phyloP scores from a whole-genome alignment of 2,329 filamentous ascomycete species.

The Monascus ruber region DNA sequence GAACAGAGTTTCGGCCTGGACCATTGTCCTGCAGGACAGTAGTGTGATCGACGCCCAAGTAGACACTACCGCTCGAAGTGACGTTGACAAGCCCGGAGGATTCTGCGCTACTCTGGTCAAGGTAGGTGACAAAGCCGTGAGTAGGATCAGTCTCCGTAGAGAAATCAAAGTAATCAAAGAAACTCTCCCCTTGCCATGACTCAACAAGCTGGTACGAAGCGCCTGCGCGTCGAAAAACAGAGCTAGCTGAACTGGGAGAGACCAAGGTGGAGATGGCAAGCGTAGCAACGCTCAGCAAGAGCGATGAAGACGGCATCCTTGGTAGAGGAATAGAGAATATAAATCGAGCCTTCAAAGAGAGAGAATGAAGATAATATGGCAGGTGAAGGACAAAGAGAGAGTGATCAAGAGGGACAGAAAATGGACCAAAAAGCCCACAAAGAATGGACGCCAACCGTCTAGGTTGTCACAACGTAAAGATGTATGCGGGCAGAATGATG shows the following conservation, averaged over 20 bases:
- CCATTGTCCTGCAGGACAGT: constrained; percentile 24
- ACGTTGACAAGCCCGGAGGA: constrained; percentile 24
- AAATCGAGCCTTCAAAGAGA: not conserved
- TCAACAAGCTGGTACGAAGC: constrained; percentile 30
- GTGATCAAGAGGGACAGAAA: not conserved
- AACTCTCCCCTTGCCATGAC: constrained; percentile 34
- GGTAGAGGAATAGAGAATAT: not conserved
- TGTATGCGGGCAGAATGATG: no score
- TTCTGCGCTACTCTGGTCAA: constrained; percentile 29
- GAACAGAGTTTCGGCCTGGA: constrained; percentile 33
- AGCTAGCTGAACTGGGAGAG: constrained; percentile 9
- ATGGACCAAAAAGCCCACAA: no score
- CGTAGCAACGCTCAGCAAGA: constrained; percentile 19
- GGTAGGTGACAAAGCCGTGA: constrained; percentile 41
- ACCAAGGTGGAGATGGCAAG: constrained; percentile 18
- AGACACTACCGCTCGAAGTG: constrained; percentile 25
- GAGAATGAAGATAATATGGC: not conserved
- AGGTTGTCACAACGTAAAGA: no score
- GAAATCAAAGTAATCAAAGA: constrained; percentile 41
- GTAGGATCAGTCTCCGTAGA: constrained; percentile 38
- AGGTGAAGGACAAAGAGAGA: not conserved
- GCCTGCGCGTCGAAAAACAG: constrained; percentile 1
- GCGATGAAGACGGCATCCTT: constrained; percentile 18
- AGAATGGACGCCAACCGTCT: no score
- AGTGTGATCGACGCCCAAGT: constrained; percentile 35